phyloP scores from a whole-genome alignment of 805 yeast species.

The Candida silvatica region DNA sequence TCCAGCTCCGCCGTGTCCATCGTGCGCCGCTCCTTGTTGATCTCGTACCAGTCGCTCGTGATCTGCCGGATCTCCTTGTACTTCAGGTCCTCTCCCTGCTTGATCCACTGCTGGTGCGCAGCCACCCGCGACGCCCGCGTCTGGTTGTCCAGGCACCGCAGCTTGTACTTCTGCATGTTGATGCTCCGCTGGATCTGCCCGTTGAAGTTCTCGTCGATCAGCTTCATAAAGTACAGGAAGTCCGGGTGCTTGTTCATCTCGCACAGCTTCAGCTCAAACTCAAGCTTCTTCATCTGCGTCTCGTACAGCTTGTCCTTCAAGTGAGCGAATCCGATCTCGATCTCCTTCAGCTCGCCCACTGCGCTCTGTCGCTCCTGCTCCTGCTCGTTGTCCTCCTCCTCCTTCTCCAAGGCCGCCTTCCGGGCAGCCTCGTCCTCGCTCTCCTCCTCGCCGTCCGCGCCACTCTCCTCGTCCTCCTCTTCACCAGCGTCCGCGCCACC shows the following conservation, averaged over 20 bases:
- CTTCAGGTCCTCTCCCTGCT: slow-evolving; percentile 59
- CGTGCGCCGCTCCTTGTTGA: slow-evolving; percentile 78
- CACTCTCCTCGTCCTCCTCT: slow-evolving; percentile 4
- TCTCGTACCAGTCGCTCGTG: slow-evolving; percentile 85
- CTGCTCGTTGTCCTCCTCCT: slow-evolving; percentile 19
- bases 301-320: slow-evolving; percentile 79
- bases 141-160: slow-evolving; percentile 71
- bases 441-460: slow-evolving; percentile 11
- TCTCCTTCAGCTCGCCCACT: slow-evolving; percentile 61
- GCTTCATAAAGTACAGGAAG: slow-evolving; percentile 58
- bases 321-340: slow-evolving; percentile 81
- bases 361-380: slow-evolving; percentile 51
- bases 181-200: slow-evolving; percentile 39
- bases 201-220: slow-evolving; percentile 67
- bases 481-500: not conserved
- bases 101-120: slow-evolving; percentile 76
- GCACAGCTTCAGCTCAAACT: slow-evolving; percentile 82
- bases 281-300: slow-evolving; percentile 68
- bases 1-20: slow-evolving; percentile 60
- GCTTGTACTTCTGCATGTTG: slow-evolving; percentile 48
- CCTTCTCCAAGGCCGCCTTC: slow-evolving; percentile 8
- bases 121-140: slow-evolving; percentile 72
- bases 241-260: slow-evolving; percentile 89
- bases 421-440: slow-evolving; percentile 16
- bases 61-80: slow-evolving; percentile 58